phyloP scores from a whole-genome alignment of 139 green algal species.

The Cymbomonas tetramitiformis region DNA sequence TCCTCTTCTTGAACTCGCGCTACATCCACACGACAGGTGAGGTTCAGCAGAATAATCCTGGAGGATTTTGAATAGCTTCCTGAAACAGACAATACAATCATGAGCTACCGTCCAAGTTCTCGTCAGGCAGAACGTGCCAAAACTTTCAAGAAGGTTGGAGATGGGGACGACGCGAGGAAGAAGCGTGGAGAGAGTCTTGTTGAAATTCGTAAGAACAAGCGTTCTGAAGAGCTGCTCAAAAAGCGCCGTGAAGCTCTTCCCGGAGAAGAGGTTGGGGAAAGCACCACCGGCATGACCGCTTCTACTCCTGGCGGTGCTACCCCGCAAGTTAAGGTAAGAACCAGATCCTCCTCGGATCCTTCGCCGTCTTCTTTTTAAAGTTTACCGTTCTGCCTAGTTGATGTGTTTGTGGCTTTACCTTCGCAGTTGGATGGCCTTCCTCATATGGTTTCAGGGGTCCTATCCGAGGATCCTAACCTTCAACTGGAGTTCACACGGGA shows the following conservation, averaged over 20 bases:
- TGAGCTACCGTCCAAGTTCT: slow-evolving; percentile 15
- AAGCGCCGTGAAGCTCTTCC: slow-evolving; percentile 50
- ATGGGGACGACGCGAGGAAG: slow-evolving; percentile 74
- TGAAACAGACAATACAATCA: too few relatives aligned
- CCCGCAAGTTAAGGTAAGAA: background rate
- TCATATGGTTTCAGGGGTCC: slow-evolving; percentile 81
- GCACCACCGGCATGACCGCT: slow-evolving; percentile 1
- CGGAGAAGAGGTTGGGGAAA: slow-evolving; percentile 11
- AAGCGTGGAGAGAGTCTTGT: slow-evolving; percentile 95
- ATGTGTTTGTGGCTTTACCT: background rate
- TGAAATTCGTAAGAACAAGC: slow-evolving; percentile 86
- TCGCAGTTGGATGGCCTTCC: slow-evolving; percentile 82
- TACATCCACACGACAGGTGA: too few relatives aligned
- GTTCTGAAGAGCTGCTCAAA: slow-evolving; percentile 94
- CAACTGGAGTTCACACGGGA: slow-evolving; percentile 88
- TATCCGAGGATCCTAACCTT: slow-evolving; percentile 50
- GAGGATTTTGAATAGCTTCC: too few relatives aligned
- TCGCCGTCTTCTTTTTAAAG: background rate
- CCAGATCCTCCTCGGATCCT: background rate
- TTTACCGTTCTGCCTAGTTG: background rate
- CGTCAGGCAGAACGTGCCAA: slow-evolving; percentile 30
- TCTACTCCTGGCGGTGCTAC: background rate
- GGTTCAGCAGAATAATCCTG: too few relatives aligned
- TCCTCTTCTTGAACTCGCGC: too few relatives aligned
- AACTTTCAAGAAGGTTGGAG: slow-evolving; percentile 74